A percentile compares a stretch with the other conserved stretches of the same genome.
These are phyloP conservation scores for Cladosporium sp. DNA, from an alignment of 2,329 filamentous ascomycete genomes.

Conservation along the genomic window DNA sequence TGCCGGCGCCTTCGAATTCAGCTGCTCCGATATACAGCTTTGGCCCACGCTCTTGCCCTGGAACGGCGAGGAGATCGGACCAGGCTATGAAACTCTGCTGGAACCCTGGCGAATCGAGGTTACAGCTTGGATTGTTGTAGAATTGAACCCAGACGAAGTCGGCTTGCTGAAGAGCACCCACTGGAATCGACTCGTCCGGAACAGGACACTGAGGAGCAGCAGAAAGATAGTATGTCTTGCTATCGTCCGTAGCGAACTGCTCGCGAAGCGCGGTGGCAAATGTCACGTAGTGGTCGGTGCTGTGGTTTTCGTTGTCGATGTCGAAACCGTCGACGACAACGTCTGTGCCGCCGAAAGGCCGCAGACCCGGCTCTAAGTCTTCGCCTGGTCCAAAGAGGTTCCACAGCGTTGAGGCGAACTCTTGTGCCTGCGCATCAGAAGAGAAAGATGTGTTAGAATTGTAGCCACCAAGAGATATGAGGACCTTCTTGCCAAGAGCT, in stretches of 20 bases:
- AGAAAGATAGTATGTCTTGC: constrained; percentile 45
- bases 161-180: constrained; percentile 32
- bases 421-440: constrained; percentile 24
- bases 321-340: constrained; percentile 52
- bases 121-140: constrained; percentile 46
- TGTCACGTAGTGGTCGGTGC: constrained; percentile 30
- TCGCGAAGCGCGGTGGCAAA: constrained; percentile 20
- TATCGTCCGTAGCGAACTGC: constrained; percentile 33
- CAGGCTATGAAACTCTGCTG: constrained; percentile 25
- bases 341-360: constrained; percentile 39
- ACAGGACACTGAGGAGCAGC: constrained; percentile 45
- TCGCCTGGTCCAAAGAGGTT: constrained; percentile 32
- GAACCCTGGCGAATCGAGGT: constrained; percentile 31
- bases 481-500: constrained; percentile 40
- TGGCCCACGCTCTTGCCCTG: constrained; percentile 14
- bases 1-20: constrained; percentile 22
- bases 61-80: constrained; percentile 23
- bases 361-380: constrained; percentile 22
- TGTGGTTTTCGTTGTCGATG: constrained; percentile 44
- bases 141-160: constrained; percentile 44
- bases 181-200: constrained; percentile 34
- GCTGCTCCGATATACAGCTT: constrained; percentile 31
- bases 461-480: constrained; percentile 44
- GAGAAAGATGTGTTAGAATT: constrained; percentile 27
- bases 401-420: constrained; percentile 34